Base-by-base conservation (phyloP, 2,329 filamentous ascomycete genomes). In the Colletotrichum gloeosporioides region DNA sequence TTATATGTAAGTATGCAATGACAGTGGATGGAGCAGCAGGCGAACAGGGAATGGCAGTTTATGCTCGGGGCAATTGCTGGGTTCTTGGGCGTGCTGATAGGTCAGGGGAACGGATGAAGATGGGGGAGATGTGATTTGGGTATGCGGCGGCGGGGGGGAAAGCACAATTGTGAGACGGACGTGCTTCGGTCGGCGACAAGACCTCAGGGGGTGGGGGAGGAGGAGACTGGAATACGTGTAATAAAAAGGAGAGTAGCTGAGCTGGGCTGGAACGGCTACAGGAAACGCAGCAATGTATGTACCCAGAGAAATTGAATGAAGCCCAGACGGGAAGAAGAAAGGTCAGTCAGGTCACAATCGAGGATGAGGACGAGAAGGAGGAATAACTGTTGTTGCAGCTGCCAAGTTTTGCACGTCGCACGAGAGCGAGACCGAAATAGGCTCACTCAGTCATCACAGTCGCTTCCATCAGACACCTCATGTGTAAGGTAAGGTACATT, bases 381-480 rank as follows among this genome's bases (percentile, higher is more conserved):
- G 36, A 62, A 49, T 29, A 12, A 27, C n/a, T 44, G 16, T 27
- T 15, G 66, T 25, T 71, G n/a, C 27, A 34, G 36, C 69, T 67
- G 69, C 73, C 73, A 75, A 63, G 69, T 75, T 72, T 67, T 53
- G 62, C 65, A 44, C 25, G 55, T 61, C 31, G 73, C 69, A 67
- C 62, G 69, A 72, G 61, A 66, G 57, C 62, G 73, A 75, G 49
- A 67, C 22, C 62, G 69, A 75, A 62, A 34, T 32, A 62, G 59
- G 44, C 44, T 22, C 39, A 49, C 44, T 22, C 44, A 49, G 44
- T 49, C 44, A 49, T 49, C 44, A 49, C 44, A 49, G 44, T 49
- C 18, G 18, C 44, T n/a, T n/a, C 44, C 44, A 49, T n/a, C 39
- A 44, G 39, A 44, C 18, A 49, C 5, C 10, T 44, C 39, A 44